Conservation (phyloP, 768 basidiomycete genomes). For the Candolleomyces efflorescens region DNA sequence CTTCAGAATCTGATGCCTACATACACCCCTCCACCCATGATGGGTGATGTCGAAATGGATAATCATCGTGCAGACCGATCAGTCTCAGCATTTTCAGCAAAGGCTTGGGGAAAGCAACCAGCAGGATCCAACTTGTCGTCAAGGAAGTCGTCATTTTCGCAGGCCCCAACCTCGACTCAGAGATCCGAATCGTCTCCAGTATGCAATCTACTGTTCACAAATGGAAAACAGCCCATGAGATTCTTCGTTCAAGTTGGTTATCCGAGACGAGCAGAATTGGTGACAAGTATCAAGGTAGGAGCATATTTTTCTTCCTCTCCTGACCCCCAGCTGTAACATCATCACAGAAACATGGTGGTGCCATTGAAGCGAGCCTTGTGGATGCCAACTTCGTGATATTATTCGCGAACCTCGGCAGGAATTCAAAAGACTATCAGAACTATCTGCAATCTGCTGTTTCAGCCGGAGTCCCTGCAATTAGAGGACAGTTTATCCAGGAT, state of each 20-base stretch:
- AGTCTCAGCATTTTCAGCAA: background rate
- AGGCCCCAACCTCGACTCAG: background rate
- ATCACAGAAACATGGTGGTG: slow-evolving; percentile 57
- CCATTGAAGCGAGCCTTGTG: slow-evolving; percentile 46
- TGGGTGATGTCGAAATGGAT: background rate
- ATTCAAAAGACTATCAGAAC: slow-evolving; percentile 33
- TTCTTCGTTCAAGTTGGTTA: slow-evolving; percentile 74
- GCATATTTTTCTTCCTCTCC: background rate
- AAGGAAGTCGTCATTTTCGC: slow-evolving; percentile 8
- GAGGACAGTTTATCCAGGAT: slow-evolving; percentile 48
- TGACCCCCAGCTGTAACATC: background rate
- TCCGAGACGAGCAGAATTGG: slow-evolving; percentile 44
- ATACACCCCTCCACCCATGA: background rate
- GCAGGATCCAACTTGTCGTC: slow-evolving; percentile 14
- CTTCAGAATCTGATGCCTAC: background rate
- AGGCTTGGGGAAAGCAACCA: slow-evolving; percentile 9
- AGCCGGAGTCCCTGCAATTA: slow-evolving; percentile 44
- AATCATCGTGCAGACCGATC: background rate
- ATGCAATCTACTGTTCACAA: background rate
- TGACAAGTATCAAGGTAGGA: slow-evolving; percentile 59
- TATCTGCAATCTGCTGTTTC: slow-evolving; percentile 32
- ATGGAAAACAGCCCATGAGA: slow-evolving; percentile 34
- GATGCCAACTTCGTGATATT: slow-evolving; percentile 62
- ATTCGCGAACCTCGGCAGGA: slow-evolving; percentile 39
- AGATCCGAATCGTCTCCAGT: background rate